phyloP scores from a whole-genome alignment of 805 yeast species.

The Hermanozyma aechmeae region DNA sequence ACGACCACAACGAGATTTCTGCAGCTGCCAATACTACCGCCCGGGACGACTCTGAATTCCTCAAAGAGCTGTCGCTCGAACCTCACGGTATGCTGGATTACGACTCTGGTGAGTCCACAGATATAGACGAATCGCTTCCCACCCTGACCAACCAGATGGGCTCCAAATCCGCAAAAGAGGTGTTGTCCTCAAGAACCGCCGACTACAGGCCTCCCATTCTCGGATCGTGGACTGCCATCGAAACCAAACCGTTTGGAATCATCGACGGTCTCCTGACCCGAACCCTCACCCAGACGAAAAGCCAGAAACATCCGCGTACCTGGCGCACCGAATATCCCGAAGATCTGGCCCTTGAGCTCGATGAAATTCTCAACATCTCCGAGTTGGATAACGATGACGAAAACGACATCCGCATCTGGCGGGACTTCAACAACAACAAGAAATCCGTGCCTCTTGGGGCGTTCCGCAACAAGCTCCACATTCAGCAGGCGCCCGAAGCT shows the following conservation, averaged over 20 bases:
- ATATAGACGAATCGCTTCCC: constrained; percentile 82
- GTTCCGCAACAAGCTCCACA: constrained; percentile 61
- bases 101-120: constrained; percentile 85
- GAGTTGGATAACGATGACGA: constrained; percentile 71
- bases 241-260: constrained; percentile 78
- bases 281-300: constrained; percentile 39
- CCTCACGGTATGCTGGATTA: constrained; percentile 18
- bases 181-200: constrained; percentile 76
- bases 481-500: constrained; percentile 15
- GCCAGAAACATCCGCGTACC: constrained; percentile 5
- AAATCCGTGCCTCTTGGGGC: constrained; percentile 75
- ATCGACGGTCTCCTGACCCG: constrained; percentile 92
- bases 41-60: too few species aligned
- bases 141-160: constrained; percentile 50
- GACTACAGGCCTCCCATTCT: constrained; percentile 85
- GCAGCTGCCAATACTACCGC: too few species aligned
- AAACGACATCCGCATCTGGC: constrained; percentile 41
- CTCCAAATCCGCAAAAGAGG: constrained; percentile 82
- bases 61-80: too few species aligned
- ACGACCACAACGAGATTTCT: too few species aligned
- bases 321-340: too few species aligned
- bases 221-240: constrained; percentile 84
- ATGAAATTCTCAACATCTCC: constrained; percentile 81
- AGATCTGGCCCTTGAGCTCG: constrained; percentile 42
- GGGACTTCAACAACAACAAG: constrained; percentile 35